Conservation (phyloP, 2,329 filamentous ascomycete genomes). For the Sporothrix phasma region DNA sequence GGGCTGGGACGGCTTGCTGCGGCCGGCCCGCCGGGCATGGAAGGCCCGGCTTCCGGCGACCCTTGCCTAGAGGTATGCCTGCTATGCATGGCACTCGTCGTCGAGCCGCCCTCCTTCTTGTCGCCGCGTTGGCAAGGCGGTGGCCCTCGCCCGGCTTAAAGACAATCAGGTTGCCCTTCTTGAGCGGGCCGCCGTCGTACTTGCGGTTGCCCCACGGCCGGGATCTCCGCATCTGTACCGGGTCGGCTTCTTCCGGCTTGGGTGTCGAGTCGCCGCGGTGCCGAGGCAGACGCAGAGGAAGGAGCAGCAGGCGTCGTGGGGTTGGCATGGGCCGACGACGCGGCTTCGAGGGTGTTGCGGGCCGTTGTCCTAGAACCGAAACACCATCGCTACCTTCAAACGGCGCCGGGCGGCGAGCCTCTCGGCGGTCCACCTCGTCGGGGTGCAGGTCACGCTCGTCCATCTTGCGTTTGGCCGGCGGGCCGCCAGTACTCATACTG, state of each 20-base stretch:
- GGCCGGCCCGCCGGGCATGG: too few species aligned
- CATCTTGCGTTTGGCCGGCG: slow-evolving; percentile 39
- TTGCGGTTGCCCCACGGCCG: slow-evolving; percentile 43
- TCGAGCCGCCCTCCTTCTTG: slow-evolving; percentile 12
- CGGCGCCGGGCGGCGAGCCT: slow-evolving; percentile 37
- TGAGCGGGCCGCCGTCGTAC: slow-evolving; percentile 29
- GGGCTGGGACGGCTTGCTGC: too few species aligned
- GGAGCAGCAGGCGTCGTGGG: not conserved
- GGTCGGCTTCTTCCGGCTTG: slow-evolving; percentile 23
- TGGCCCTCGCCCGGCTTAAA: slow-evolving; percentile 29
- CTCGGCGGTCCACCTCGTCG: slow-evolving; percentile 41
- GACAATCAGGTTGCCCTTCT: slow-evolving; percentile 37
- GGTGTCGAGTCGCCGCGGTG: not conserved
- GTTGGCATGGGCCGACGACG: not conserved
- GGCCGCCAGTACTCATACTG: slow-evolving; percentile 24
- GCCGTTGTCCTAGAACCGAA: too few species aligned
- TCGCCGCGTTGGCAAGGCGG: slow-evolving; percentile 30
- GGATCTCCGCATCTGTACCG: slow-evolving; percentile 31
- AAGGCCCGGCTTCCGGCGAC: slow-evolving; percentile 21
- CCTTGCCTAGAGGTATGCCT: slow-evolving; percentile 40
- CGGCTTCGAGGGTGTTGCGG: not conserved
- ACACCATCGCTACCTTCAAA: slow-evolving; percentile 39
- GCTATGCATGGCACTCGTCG: slow-evolving; percentile 29
- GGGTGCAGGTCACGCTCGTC: slow-evolving; percentile 39
- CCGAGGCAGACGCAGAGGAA: not conserved